Conservation (phyloP, 2,329 filamentous ascomycete species). For the Endocalyx cinctus region DNA sequence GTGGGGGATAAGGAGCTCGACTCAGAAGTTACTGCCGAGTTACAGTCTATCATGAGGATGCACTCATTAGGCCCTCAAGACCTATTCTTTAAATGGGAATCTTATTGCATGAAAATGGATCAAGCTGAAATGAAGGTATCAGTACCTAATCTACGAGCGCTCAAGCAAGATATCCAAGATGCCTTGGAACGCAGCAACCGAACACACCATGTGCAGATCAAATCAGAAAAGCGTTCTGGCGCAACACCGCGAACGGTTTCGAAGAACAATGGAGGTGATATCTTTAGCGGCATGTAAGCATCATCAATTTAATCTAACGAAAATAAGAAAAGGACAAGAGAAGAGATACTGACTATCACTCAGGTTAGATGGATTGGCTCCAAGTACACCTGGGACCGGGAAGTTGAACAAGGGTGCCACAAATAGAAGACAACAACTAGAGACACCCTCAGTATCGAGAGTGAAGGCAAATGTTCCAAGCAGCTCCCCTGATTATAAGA, state of each 20-base stretch:
- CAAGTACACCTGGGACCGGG: conserved; percentile 51
- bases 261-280: conserved; percentile 57
- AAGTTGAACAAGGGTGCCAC: conserved; percentile 37
- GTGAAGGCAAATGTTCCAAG: conserved; percentile 38
- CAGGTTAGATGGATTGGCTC: conserved; percentile 64
- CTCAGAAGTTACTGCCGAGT: conserved; percentile 72
- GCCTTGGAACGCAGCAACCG: conserved; percentile 72
- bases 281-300: conserved; percentile 80
- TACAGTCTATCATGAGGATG: conserved; percentile 80
- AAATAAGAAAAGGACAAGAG: too few species aligned
- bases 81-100: conserved; percentile 98
- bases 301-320: too few species aligned
- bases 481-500: conserved; percentile 41
- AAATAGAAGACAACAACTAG: conserved; percentile 32
- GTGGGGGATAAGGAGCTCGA: conserved; percentile 56
- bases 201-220: conserved; percentile 55
- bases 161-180: conserved; percentile 87
- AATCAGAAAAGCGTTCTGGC: conserved; percentile 57
- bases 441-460: conserved; percentile 44
- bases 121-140: conserved; percentile 69
- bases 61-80: conserved; percentile 80
- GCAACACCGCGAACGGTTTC: conserved; percentile 58
- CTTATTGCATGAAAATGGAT: conserved; percentile 93
- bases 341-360: conserved; percentile 16
- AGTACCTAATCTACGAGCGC: conserved; percentile 65